Evolutionary conservation across 2,329 filamentous ascomycete species (phyloP).

Genomic region (Trichoderma atrobrunneum): DNA sequence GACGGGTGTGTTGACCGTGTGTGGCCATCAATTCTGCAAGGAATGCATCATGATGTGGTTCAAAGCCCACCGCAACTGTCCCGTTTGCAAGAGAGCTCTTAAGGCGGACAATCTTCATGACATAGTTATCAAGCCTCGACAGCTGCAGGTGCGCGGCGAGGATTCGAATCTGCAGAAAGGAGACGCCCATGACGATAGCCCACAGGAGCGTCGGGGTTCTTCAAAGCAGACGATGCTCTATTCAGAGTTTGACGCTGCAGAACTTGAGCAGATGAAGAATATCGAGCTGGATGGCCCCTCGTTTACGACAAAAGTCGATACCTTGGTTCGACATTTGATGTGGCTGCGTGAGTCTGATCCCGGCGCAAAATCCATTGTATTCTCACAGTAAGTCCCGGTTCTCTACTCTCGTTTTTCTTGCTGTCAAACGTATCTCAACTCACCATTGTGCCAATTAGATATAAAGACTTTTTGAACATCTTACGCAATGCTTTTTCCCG

Average conservation of each 20-base stretch:
- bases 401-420: background rate
- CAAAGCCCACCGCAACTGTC: conserved; percentile 70
- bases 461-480: conserved; percentile 74
- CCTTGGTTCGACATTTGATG: conserved; percentile 72
- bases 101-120: conserved; percentile 70
- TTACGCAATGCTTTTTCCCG: conserved; percentile 66
- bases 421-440: background rate
- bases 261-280: conserved; percentile 75
- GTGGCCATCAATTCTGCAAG: conserved; percentile 89
- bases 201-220: conserved; percentile 22
- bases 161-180: background rate
- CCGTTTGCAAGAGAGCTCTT: conserved; percentile 75
- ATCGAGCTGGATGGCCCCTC: conserved; percentile 71
- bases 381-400: conserved; percentile 63
- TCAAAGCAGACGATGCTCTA: conserved; percentile 61
- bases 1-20: conserved; percentile 77
- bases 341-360: conserved; percentile 84
- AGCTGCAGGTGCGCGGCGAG: conserved; percentile 60
- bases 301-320: conserved; percentile 90
- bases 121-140: conserved; percentile 77
- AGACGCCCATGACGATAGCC: conserved; percentile 15
- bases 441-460: conserved; percentile 36
- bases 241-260: conserved; percentile 66
- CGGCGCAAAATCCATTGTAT: conserved; percentile 88
- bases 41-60: conserved; percentile 83